phyloP scores from a whole-genome alignment of 306 rosid species.

The Canavalia ensiformis region DNA sequence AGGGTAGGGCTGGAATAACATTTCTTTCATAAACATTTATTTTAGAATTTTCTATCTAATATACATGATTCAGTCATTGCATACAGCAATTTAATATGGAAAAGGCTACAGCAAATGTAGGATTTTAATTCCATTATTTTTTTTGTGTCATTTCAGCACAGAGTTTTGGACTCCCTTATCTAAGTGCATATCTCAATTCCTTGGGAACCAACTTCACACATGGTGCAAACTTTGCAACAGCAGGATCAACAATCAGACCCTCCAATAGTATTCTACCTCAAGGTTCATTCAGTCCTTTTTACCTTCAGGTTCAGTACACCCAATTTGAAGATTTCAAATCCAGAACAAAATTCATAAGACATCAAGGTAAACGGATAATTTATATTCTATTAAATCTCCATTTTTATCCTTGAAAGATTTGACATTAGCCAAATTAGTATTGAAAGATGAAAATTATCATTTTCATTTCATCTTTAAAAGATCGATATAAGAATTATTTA shows the following conservation, averaged over 20 bases:
- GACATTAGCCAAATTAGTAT: no score
- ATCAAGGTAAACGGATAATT: slow-evolving; percentile 22
- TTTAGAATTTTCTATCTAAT: no score
- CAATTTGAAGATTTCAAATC: slow-evolving; percentile 53
- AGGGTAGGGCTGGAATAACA: no score
- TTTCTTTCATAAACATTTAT: no score
- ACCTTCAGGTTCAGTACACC: slow-evolving; percentile 44
- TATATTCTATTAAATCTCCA: background rate
- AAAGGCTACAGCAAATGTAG: background rate
- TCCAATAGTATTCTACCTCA: slow-evolving; percentile 40
- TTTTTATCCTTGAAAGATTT: no score
- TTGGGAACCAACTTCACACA: slow-evolving; percentile 50
- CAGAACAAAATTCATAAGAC: slow-evolving; percentile 37
- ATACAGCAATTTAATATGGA: no score
- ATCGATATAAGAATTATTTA: no score
- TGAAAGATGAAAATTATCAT: no score
- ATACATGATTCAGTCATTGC: no score
- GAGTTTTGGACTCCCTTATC: slow-evolving; percentile 48
- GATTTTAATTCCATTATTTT: background rate
- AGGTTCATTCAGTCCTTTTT: slow-evolving; percentile 59
- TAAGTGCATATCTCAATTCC: slow-evolving; percentile 60
- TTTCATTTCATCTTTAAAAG: no score
- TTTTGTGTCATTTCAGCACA: slow-evolving; percentile 45
- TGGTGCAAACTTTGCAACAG: slow-evolving; percentile 54
- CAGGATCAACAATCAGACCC: slow-evolving; percentile 54